These are phyloP conservation scores for Pleurotus pulmonarius DNA, from an alignment of 768 basidiomycete genomes.

Conservation along the genomic window DNA sequence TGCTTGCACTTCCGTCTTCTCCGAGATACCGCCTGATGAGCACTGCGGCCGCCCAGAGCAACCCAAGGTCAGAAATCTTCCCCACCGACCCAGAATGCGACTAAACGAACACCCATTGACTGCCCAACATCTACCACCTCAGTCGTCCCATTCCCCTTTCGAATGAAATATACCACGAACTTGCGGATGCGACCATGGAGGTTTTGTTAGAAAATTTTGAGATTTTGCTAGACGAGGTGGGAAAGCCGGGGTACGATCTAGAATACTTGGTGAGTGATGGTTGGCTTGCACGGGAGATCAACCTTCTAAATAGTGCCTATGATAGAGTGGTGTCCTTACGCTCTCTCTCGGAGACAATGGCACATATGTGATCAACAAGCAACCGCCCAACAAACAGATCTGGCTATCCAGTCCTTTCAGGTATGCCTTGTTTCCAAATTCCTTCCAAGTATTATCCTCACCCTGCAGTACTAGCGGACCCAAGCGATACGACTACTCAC, in stretches of 20 bases:
- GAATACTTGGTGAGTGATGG: constrained; percentile 72
- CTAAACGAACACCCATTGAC: too few species aligned
- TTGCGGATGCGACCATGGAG: constrained; percentile 80
- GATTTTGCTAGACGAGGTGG: constrained; percentile 56
- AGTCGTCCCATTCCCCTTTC: constrained; percentile 28
- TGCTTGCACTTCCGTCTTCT: background rate
- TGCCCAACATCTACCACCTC: too few species aligned
- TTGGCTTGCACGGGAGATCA: background rate
- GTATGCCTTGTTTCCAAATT: constrained; percentile 33
- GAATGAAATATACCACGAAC: constrained; percentile 61
- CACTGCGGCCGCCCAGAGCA: constrained; percentile 58
- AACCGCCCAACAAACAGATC: constrained; percentile 96
- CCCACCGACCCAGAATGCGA: background rate
- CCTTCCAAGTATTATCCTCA: background rate
- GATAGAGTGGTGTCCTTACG: constrained; percentile 87
- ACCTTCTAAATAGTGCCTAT: background rate
- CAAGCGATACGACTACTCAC: constrained; percentile 82
- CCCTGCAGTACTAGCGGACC: constrained; percentile 60
- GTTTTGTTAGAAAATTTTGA: constrained; percentile 72
- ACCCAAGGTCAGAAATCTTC: constrained; percentile 39
- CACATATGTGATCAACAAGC: constrained; percentile 96
- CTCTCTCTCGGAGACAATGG: constrained; percentile 71
- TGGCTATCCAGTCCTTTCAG: constrained; percentile 91
- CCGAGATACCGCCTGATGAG: constrained; percentile 28
- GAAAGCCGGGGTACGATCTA: constrained; percentile 65